Base-by-base conservation (phyloP, 1,284 basidiomycete species). In the Tetrapyrgos nigripes region DNA sequence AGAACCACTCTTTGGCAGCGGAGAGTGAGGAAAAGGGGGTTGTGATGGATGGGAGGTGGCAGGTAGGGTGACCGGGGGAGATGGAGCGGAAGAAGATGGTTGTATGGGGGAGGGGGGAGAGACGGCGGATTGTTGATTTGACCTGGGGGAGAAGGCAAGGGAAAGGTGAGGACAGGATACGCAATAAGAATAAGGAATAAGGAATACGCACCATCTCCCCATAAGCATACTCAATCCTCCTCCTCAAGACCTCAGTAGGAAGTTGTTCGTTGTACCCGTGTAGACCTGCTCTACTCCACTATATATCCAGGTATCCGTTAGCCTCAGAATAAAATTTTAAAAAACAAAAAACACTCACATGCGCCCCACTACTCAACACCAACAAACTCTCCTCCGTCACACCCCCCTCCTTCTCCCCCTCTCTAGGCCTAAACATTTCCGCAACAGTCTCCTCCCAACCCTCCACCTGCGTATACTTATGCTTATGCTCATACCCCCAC, bases 71-170 rank as follows among this genome's bases (percentile, higher is more conserved):
- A 4, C 68, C 71, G 24, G 70, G 70, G 1, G 69, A 31, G 3
- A 70, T 72, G 10, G 70, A 63, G 43, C 71, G 71, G 49, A 71
- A 73, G 52, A 67, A 66, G 11, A 73, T 58, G n/a, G 64, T 59
- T 1, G 72, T 64, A 4, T 56, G 59, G 13, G 65, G 54, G 29
- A 70, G 65, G 17, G 65, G 60, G 1, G 62, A 53, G 37, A 72
- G 61, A 19, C 61, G 59, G 11, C 35, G 50, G 10, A 60, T 64
- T 29, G 69, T 49, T n/a, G 66, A n/a, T n/a, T n/a, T n/a, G n/a
- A n/a, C n/a, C n/a, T n/a, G n/a, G n/a, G n/a, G n/a, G n/a, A n/a
- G n/a, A n/a, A n/a, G n/a, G n/a, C n/a, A n/a, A n/a, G n/a, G n/a
- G n/a, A n/a, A n/a, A n/a, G n/a, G n/a, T n/a, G n/a, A n/a, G n/a